Base-by-base conservation (phyloP, 2,329 filamentous ascomycete species). In the Xylariaceae sp. region DNA sequence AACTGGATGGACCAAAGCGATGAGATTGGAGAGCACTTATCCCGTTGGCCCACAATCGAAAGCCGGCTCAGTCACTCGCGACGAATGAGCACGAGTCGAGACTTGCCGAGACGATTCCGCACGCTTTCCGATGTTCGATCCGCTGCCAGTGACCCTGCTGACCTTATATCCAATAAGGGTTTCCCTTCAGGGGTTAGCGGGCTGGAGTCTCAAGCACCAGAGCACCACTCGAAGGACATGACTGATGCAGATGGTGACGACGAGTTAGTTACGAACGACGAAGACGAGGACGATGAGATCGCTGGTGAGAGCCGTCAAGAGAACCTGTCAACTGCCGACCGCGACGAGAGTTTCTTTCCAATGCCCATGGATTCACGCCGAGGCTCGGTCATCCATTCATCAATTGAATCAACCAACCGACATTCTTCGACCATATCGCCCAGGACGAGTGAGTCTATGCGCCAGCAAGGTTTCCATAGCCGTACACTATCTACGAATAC, bases 181-280 rank as follows among this genome's bases (percentile, higher is more conserved):
- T 72, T 73, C 47, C 67, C 70, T 35, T 66, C 60, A 54, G 73
- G 66, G 7, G 62, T 66, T 9, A 62, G 68, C 34, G 68, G 70
- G 65, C 71, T 65, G 23, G 66, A 70, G 65, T 67, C 61, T 64
- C 71, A 74, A 30, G 75, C 73, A 44, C 75, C 83, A 72, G 77
- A 79, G 65, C 72, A 73, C 64, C 77, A 72, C 68, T 49, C 80
- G 54, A 81, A 81, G 64, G 80, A 83, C 50, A 86, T 92, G 59
- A 92, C 89, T 0, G 90, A 94, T 68, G 90, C 87, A 5, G 91
- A 96, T 70, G 90, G 91, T 0, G 92, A 97, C 68, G 92, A 96
- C 68, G 92, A 97, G 72, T 78, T 92, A n/a, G 82, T 89, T 10
- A 92, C 89, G 2, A 89, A 92, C 58, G 89, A 91, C 58, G 88